Base-by-base conservation (phyloP, 176 grass and related monocot species). In the Avena insularis region DNA sequence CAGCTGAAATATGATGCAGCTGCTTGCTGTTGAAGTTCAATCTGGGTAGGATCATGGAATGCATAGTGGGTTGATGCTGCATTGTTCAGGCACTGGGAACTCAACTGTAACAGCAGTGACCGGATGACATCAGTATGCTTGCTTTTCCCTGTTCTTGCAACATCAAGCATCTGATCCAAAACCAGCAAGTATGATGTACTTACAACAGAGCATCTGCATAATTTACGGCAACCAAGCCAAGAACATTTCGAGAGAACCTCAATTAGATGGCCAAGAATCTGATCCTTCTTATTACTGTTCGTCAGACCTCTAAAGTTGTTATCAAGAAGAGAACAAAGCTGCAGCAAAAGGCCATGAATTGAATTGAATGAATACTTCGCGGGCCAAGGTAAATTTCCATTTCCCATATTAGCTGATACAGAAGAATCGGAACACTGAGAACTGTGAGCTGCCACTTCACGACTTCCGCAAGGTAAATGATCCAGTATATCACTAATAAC, bases 311-410 rank as follows among this genome's bases (percentile, higher is more conserved):
- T 89, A 66, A 88, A 96, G 79, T 98, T 96, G 58, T 85, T 86
- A 85, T 94, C 92, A 7, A 98, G 90, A 88, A 98, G 92, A 82
- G 96, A 86, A 84, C 83, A 89, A 17, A 98, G 78, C 86, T 94
- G 93, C 83, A 98, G 90, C 83, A 98, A 80, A 84, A 96, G 92
- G 53, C 96, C 96, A 81, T 96, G 96, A 68, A 96, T 92, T 62
- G 90, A 86, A 87, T 98, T 98, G 81, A 98, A 98, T 82, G 90
- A 93, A 82, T 47, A 83, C 40, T 56, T 82, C 51, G 21, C 4
- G 14, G 36, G 15, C 49, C 43, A 9, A 75, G 45, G 47, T 88
- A 47, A 53, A 88, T 80, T 77, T 76, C 85, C 85, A 77, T 94
- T 92, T 77, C 68, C 75, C 46, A 71, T 83, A 46, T 76, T 86